Evolutionary conservation across 306 rosid genomes (phyloP).

Genomic region (Vigna unguiculata): DNA sequence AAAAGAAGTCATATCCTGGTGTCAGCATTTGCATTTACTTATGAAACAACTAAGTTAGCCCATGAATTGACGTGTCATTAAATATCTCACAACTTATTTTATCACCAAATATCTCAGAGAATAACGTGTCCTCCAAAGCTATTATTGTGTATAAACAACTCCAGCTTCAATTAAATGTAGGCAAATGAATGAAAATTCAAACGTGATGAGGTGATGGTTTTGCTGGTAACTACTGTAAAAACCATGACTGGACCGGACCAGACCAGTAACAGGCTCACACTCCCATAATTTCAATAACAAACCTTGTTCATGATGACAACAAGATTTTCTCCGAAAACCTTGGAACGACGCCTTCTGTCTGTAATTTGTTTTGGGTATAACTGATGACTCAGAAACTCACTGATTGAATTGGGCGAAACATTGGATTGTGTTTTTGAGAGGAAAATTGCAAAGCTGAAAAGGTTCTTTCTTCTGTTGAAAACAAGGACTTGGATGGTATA

Average conservation of each 20-base stretch:
- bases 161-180: background rate
- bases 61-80: slow-evolving; percentile 11
- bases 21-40: background rate
- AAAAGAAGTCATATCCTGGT: background rate
- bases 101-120: too few relatives aligned
- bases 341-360: slow-evolving; percentile 35
- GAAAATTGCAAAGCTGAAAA: background rate
- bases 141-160: too few relatives aligned
- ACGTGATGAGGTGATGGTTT: too few relatives aligned
- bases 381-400: background rate
- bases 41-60: background rate
- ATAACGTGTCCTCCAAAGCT: background rate
- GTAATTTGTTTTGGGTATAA: background rate
- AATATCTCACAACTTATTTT: background rate
- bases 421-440: background rate
- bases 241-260: too few relatives aligned
- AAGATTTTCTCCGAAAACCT: slow-evolving; percentile 5
- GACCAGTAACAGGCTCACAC: background rate
- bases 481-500: slow-evolving; percentile 20
- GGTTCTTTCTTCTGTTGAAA: background rate
- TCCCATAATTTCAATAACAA: slow-evolving; percentile 32
- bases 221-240: too few relatives aligned
- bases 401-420: background rate
- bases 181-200: too few relatives aligned
- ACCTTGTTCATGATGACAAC: background rate